These are phyloP conservation scores for Ganoderma sinense DNA, from an alignment of 1,284 basidiomycete genomes.

Conservation along the genomic window DNA sequence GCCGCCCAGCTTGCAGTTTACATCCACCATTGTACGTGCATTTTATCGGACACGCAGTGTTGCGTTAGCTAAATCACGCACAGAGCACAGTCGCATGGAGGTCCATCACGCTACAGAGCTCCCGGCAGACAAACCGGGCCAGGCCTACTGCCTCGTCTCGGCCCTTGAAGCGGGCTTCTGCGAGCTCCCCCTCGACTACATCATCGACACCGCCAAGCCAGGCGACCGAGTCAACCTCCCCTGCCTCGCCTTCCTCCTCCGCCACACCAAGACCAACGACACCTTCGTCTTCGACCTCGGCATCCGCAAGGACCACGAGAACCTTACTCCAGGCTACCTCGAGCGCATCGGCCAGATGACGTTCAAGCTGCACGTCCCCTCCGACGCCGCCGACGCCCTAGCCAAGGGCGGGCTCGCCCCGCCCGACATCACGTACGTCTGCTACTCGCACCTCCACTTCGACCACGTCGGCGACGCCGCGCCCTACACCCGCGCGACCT, in stretches of 20 bases:
- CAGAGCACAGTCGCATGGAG: neutral
- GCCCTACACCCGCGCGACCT: constrained; percentile 55
- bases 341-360: constrained; percentile 20
- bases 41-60: too few species aligned
- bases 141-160: constrained; percentile 45
- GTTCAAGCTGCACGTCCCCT: constrained; percentile 40
- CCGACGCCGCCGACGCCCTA: constrained; percentile 57
- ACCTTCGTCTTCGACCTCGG: constrained; percentile 62
- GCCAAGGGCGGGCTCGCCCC: constrained; percentile 54
- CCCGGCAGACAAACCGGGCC: constrained; percentile 13
- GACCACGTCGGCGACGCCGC: constrained; percentile 53
- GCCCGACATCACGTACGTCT: constrained; percentile 50
- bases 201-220: constrained; percentile 45
- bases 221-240: constrained; percentile 41
- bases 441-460: constrained; percentile 59
- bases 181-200: constrained; percentile 43
- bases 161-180: constrained; percentile 57
- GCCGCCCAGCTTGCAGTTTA: neutral
- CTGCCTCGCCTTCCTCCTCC: constrained; percentile 57
- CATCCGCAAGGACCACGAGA: constrained; percentile 54
- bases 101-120: constrained; percentile 4
- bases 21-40: neutral
- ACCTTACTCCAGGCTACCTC: constrained; percentile 41
- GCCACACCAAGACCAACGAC: constrained; percentile 44
- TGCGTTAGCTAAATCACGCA: neutral